Evolutionary conservation across 352 stramenopile genomes (phyloP).

Genomic region (Saprolegnia parasitica): DNA sequence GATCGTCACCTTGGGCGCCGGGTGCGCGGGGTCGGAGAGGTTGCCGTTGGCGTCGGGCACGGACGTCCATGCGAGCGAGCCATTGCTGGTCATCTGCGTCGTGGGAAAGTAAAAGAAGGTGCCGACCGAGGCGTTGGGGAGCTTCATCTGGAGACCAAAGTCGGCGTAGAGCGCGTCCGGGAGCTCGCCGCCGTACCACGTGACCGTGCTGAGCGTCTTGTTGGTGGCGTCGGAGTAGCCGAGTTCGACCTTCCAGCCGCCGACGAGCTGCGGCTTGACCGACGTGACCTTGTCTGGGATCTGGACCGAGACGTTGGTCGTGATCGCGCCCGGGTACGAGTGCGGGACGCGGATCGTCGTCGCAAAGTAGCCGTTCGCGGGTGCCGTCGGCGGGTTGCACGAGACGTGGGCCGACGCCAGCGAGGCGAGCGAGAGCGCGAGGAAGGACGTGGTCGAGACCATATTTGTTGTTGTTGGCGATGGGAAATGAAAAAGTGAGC

Average conservation of each 20-base stretch:
- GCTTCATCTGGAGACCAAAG: constrained; percentile 29
- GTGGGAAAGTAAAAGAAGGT: constrained; percentile 25
- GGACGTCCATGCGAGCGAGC: constrained; percentile 20
- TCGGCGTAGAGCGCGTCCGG: constrained; percentile 20
- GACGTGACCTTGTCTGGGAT: background rate
- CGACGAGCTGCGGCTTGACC: constrained; percentile 23
- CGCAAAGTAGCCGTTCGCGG: constrained; percentile 20
- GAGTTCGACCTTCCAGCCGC: constrained; percentile 22
- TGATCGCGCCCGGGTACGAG: constrained; percentile 17
- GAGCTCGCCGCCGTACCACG: constrained; percentile 23
- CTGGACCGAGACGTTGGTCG: constrained; percentile 15
- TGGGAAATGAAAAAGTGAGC: constrained; percentile 6
- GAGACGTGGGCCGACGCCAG: constrained; percentile 10
- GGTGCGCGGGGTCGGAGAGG: constrained; percentile 14
- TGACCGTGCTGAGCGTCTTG: constrained; percentile 3
- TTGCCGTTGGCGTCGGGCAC: constrained; percentile 22
- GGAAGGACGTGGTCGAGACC: constrained; percentile 2
- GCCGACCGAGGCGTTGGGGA: constrained; percentile 9
- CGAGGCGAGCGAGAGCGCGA: background rate
- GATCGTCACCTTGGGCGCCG: constrained; percentile 23
- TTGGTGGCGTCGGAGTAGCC: background rate
- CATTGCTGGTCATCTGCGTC: constrained; percentile 23
- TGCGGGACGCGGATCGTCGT: constrained; percentile 23
- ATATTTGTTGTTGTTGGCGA: background rate
- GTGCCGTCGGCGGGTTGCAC: constrained; percentile 10